phyloP scores from a whole-genome alignment of 805 yeast genomes.

The Cephaloascus albidus region DNA sequence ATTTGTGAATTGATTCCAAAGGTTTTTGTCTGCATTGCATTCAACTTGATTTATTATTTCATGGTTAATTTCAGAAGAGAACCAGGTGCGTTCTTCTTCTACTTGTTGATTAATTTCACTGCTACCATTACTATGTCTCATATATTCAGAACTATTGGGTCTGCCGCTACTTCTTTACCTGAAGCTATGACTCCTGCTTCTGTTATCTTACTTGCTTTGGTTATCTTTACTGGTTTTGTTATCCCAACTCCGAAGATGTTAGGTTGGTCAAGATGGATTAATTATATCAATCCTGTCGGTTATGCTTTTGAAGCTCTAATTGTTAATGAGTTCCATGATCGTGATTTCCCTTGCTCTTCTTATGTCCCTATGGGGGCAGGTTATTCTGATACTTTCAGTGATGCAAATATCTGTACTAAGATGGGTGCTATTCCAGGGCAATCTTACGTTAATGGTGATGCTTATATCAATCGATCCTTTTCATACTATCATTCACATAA shows the following conservation, averaged over 20 bases:
- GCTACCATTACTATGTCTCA: slow-evolving; percentile 47
- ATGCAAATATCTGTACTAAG: too few relatives aligned
- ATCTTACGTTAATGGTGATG: too few relatives aligned
- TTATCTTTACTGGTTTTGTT: slow-evolving; percentile 46
- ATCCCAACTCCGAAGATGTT: slow-evolving; percentile 41
- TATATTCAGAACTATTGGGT: slow-evolving; percentile 44
- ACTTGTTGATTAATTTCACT: slow-evolving; percentile 28
- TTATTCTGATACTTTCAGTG: too few relatives aligned
- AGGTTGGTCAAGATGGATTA: slow-evolving; percentile 62
- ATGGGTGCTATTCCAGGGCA: too few relatives aligned
- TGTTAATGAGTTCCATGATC: slow-evolving; percentile 45
- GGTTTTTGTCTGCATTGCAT: slow-evolving; percentile 28
- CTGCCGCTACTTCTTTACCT: slow-evolving; percentile 33
- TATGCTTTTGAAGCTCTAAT: slow-evolving; percentile 50
- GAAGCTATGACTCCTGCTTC: slow-evolving; percentile 55
- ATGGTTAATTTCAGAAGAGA: slow-evolving; percentile 42
- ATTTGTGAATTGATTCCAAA: slow-evolving; percentile 49
- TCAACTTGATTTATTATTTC: slow-evolving; percentile 43
- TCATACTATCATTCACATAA: slow-evolving; percentile 33
- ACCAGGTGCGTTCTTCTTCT: slow-evolving; percentile 48
- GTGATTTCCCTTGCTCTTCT: slow-evolving; percentile 32
- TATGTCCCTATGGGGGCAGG: slow-evolving; percentile 39
- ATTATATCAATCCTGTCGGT: slow-evolving; percentile 48
- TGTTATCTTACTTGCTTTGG: slow-evolving; percentile 34
- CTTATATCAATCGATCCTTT: slow-evolving; percentile 26